Conservation (phyloP, 495 filamentous ascomycete species). For the Evansstolkia leycettana region DNA sequence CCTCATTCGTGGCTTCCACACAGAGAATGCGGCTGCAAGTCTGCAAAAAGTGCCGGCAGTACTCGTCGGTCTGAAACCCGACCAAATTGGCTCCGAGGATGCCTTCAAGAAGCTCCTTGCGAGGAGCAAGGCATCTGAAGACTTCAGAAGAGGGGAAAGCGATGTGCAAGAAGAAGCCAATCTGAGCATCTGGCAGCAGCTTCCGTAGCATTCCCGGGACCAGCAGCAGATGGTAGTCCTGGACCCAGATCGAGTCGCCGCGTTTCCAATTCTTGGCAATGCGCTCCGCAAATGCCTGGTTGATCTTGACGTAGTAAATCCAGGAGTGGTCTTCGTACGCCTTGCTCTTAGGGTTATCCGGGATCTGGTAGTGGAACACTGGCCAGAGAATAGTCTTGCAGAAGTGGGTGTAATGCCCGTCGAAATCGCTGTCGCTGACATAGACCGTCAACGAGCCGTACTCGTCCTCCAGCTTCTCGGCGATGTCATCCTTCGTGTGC, state of each 20-base stretch:
- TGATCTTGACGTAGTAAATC: conserved; percentile 83
- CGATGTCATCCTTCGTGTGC: conserved; percentile 63
- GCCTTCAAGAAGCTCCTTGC: conserved; percentile 75
- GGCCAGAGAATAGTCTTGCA: conserved; percentile 88
- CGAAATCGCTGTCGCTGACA: conserved; percentile 76
- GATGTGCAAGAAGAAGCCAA: conserved; percentile 90
- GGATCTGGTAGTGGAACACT: conserved; percentile 93
- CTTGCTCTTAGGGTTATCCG: conserved; percentile 94
- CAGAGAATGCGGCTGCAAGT: conserved; percentile 81
- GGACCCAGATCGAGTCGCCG: conserved; percentile 83
- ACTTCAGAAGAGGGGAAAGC: conserved; percentile 93
- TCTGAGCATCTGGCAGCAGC: conserved; percentile 74
- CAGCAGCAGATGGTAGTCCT: conserved; percentile 89
- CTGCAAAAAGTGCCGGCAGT: conserved; percentile 84
- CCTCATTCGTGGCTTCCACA: conserved; percentile 77
- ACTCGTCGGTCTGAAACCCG: conserved; percentile 86
- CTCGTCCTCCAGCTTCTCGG: conserved; percentile 63
- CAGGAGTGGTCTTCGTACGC: conserved; percentile 93
- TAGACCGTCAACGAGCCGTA: conserved; percentile 72
- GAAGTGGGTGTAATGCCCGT: conserved; percentile 86
- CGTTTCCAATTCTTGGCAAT: conserved; percentile 85
- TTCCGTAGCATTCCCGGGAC: conserved; percentile 85
- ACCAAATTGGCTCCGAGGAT: conserved; percentile 85
- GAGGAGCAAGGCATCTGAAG: conserved; percentile 76
- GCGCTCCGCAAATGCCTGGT: conserved; percentile 79